Base-by-base conservation (phyloP, 2,329 filamentous ascomycete genomes). In the Knufia petricola region DNA sequence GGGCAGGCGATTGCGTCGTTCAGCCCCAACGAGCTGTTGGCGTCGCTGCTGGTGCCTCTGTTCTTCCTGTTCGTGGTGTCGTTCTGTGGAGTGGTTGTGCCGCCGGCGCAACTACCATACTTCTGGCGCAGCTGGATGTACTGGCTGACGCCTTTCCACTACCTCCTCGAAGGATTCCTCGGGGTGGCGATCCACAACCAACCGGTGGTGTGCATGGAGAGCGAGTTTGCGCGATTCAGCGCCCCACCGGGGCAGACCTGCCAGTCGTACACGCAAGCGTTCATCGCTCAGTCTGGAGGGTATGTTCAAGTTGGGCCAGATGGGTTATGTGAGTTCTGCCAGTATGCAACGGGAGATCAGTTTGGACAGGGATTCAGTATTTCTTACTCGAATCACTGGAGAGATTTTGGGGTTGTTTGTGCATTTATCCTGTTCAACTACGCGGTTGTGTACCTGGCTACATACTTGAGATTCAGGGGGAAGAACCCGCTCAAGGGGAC, bases 91-190 rank as follows among this genome's bases (percentile, higher is more conserved):
- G 82, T 88, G 1, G 69, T 87, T 3, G 84, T 87, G 0, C 83
- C 73, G 82, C 55, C 58, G 61, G 0, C 80, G 63, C 79, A 81
- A 21, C 72, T 88, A 19, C 75, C 79, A 7, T 57, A 63, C 0
- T 87, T 87, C 64, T 88, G 84, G 84, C 67, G 71, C 12, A 64
- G 64, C 6, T 79, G 74, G 74, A 78, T 82, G 76, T 84, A 85
- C 62, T 78, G 69, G 1, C 74, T 90, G 28, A 84, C 85, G 0
- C 87, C 88, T 0, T 85, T 94, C 58, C 88, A 84, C 0, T 95
- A 94, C 63, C 69, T 90, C 13, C 77, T 90, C 23, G 75, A 75
- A 4, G 85, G 81, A 17, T 80, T 94, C 68, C 64, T 90, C 0
- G 75, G 81, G 0, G 77, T 77, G 0, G 85, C 78, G 2, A 68